These are phyloP conservation scores for Noccaea caerulescens DNA, from an alignment of 345 rosid genomes.

Conservation along the genomic window DNA sequence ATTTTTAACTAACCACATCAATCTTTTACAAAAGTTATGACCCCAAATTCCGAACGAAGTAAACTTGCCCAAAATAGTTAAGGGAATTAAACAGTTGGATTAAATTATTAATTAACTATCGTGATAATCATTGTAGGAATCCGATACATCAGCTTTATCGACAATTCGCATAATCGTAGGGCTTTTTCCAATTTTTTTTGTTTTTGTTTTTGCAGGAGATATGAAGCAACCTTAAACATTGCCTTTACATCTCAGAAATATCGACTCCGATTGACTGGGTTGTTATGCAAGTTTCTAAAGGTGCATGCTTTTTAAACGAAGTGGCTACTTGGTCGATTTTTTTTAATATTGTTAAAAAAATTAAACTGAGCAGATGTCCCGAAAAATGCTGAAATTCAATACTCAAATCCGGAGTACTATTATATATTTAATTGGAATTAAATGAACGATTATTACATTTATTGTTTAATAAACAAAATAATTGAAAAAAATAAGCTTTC, in stretches of 20 bases:
- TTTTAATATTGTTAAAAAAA: neutral
- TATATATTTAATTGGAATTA: neutral
- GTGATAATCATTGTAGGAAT: constrained; percentile 19
- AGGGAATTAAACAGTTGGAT: constrained; percentile 21
- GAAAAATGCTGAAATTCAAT: constrained; percentile 11
- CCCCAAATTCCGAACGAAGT: neutral
- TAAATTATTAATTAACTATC: neutral
- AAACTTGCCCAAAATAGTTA: constrained; percentile 16
- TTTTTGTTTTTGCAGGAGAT: neutral
- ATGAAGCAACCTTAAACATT: constrained; percentile 23
- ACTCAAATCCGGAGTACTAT: too few species aligned
- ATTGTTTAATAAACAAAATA: neutral
- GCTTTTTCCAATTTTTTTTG: neutral
- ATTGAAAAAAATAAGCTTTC: neutral
- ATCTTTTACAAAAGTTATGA: neutral
- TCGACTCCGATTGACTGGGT: constrained; percentile 16
- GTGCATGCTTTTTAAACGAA: constrained; percentile 19
- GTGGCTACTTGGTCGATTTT: neutral
- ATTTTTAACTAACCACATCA: neutral
- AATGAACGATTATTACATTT: neutral
- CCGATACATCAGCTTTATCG: constrained; percentile 10
- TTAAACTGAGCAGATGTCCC: constrained; percentile 18
- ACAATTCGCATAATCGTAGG: constrained; percentile 11
- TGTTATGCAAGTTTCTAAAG: neutral
- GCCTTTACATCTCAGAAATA: constrained; percentile 18